Percentiles rank a stretch among this genome's conserved stretches.
Conservation (phyloP, 2,329 filamentous ascomycete species). For the Dothiorella sarmentorum region DNA sequence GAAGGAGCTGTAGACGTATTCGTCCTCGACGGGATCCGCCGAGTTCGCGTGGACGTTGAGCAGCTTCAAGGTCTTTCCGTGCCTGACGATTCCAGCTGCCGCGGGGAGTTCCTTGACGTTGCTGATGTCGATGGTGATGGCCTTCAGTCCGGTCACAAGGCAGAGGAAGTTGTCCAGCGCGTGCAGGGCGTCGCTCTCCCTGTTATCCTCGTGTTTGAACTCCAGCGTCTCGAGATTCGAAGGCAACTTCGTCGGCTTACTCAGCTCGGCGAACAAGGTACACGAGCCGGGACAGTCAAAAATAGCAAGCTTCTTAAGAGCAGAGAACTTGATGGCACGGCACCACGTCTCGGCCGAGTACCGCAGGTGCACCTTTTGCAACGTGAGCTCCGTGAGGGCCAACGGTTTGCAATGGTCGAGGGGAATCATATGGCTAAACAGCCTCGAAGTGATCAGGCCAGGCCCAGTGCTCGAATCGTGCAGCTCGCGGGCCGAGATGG, state of each 20-base stretch:
- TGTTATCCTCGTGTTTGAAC: conserved; percentile 48
- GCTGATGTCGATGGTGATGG: conserved; percentile 44
- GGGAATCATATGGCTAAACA: conserved; percentile 47
- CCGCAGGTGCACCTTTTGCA: conserved; percentile 46
- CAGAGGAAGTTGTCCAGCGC: conserved; percentile 49
- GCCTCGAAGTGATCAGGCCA: conserved; percentile 44
- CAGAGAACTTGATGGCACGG: conserved; percentile 45
- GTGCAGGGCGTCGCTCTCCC: conserved; percentile 44
- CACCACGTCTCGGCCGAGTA: conserved; percentile 49
- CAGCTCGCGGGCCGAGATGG: conserved; percentile 39
- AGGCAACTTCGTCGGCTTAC: conserved; percentile 44
- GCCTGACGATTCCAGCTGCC: conserved; percentile 43
- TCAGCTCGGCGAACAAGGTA: conserved; percentile 45
- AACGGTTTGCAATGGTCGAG: conserved; percentile 47
- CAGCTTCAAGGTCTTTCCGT: conserved; percentile 44
- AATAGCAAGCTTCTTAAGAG: conserved; percentile 41
- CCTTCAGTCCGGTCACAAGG: conserved; percentile 43
- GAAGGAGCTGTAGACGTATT: conserved; percentile 43
- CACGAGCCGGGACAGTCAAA: conserved; percentile 47
- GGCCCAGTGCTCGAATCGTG: conserved; percentile 47
- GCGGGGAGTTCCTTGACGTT: conserved; percentile 42
- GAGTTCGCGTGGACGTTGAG: conserved; percentile 44
- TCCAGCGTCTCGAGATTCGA: conserved; percentile 44
- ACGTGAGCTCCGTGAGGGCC: conserved; percentile 41
- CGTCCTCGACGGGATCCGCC: conserved; percentile 43